Conservation (phyloP, 1,139 yeast species). For the Geotrichum carabidarum region DNA sequence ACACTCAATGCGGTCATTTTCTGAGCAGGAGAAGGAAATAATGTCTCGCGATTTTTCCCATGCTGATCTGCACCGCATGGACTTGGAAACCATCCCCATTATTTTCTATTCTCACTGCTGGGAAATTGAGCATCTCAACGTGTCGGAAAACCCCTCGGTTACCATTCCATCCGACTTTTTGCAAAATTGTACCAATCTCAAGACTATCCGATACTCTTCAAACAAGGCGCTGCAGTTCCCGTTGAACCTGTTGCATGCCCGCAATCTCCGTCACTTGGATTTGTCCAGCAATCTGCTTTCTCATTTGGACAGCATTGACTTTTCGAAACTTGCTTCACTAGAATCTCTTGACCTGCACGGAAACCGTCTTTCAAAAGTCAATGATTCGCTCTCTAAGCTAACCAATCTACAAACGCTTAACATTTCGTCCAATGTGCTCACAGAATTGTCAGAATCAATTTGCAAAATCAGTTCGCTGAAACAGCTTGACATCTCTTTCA, state of each 20-base stretch:
- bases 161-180: constrained; percentile 79
- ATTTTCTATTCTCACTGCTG: constrained; percentile 74
- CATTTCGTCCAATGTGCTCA: constrained; percentile 74
- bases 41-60: constrained; percentile 64
- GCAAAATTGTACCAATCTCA: constrained; percentile 71
- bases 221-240: constrained; percentile 78
- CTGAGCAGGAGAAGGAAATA: constrained; percentile 60
- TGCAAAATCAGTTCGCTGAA: constrained; percentile 54
- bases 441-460: constrained; percentile 61
- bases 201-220: constrained; percentile 60
- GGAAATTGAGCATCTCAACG: constrained; percentile 76
- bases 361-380: constrained; percentile 65
- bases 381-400: constrained; percentile 55
- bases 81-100: constrained; percentile 82
- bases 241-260: constrained; percentile 62
- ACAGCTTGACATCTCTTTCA: constrained; percentile 78
- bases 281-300: constrained; percentile 42
- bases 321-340: constrained; percentile 30
- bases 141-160: constrained; percentile 81
- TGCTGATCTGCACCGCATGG: constrained; percentile 69
- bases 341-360: constrained; percentile 48
- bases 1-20: constrained; percentile 42
- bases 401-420: constrained; percentile 57
- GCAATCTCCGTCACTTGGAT: constrained; percentile 62
- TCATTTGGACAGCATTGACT: constrained; percentile 32